Evolutionary conservation across 345 rosid species (phyloP).

Genomic region (Syzygium oleosum): DNA sequence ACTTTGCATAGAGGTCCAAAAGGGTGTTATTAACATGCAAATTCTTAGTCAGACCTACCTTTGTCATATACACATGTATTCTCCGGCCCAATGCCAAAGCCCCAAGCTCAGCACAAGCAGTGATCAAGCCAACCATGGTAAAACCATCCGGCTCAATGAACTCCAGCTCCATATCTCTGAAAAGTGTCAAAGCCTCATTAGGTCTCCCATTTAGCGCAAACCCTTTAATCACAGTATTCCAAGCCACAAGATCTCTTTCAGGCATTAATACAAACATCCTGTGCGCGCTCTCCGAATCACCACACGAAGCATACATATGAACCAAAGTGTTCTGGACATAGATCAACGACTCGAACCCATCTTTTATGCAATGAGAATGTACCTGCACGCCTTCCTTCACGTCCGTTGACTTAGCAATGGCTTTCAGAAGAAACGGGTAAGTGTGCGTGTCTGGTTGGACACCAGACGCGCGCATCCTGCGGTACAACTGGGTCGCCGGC

Average conservation of each 20-base stretch:
- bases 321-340: conserved; percentile 68
- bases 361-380: conserved; percentile 41
- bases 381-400: conserved; percentile 37
- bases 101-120: conserved; percentile 77
- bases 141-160: conserved; percentile 71
- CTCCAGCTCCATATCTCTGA: conserved; percentile 36
- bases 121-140: conserved; percentile 66
- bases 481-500: conserved; percentile 46
- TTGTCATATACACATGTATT: conserved; percentile 48
- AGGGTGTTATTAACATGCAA: conserved; percentile 53
- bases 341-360: conserved; percentile 55
- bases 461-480: conserved; percentile 27
- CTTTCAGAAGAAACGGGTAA: conserved; percentile 76
- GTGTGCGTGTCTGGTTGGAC: conserved; percentile 74
- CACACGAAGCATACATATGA: conserved; percentile 43
- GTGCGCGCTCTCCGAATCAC: conserved; percentile 34
- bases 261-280: conserved; percentile 62
- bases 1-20: conserved; percentile 70
- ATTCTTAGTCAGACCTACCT: conserved; percentile 42
- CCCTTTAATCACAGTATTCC: conserved; percentile 90
- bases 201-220: conserved; percentile 65
- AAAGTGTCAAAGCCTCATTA: conserved; percentile 50
- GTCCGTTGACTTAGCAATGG: conserved; percentile 45
- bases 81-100: conserved; percentile 64
- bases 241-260: conserved; percentile 65